Evolutionary conservation across 2,329 filamentous ascomycete species (phyloP), one percentile per base, ranked within the genome.

Genomic region (Fusarium nelsonii): DNA sequence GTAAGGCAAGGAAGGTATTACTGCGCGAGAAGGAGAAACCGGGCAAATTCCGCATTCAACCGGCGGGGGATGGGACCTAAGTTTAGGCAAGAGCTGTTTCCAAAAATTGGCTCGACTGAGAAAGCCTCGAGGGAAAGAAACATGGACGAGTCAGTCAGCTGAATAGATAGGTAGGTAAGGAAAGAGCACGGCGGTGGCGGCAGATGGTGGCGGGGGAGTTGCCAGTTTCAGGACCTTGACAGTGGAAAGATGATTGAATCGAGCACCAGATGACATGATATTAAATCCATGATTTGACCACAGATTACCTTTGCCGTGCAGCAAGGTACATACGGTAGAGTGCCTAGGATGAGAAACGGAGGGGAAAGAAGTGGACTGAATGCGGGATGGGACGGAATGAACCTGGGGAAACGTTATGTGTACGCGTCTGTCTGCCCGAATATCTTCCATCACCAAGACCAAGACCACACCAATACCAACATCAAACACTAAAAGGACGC

Each of bases 191-290:
- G 49, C 20, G 58, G 39, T 39, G 58, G 23, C 43, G 44, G 44
- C 34, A 44, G 44, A 40, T 63, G 30, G 51, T 44, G 44, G 61
- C 44, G 45, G 59, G 41, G 40, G 37, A 69, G 54, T 59, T 54
- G 43, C 65, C 55, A 68, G 65, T 68, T 57, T 65, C 65, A 65
- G 54, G 54, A 48, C 48, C 45, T 52, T 53, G 46, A 33, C 26
- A 49, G 37, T 37, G 45, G 40, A 49, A 50, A 39, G 33, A 53
- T 52, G 48, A 56, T 36, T 65, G 46, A 49, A 49, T 54, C 41
- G 41, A 58, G 40, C 36, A 53, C 34, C 23, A 45, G 50, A 68
- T 64, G 54, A 51, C 51, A 63, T 63, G 61, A 36, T 58, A 54
- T 45, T 39, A 43, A 41, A 41, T 63, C 23, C 23, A 57, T 26